phyloP scores from a whole-genome alignment of 2,329 filamentous ascomycete species.

The Thelonectria olida region DNA sequence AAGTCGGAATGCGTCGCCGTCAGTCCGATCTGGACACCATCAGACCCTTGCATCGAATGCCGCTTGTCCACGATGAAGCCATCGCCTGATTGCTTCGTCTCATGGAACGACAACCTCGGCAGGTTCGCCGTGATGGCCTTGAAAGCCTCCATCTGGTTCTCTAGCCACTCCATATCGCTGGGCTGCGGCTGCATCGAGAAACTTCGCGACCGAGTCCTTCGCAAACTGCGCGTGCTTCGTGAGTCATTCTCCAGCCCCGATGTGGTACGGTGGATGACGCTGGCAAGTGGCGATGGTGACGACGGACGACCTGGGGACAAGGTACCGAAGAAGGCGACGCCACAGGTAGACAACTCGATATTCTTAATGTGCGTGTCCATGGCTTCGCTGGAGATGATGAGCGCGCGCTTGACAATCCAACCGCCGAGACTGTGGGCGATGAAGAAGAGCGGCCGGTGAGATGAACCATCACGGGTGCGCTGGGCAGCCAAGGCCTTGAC shows the following conservation, averaged over 20 bases:
- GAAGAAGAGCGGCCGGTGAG: slow-evolving; percentile 17
- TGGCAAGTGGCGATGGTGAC: slow-evolving; percentile 17
- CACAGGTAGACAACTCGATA: slow-evolving; percentile 18
- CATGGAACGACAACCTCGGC: slow-evolving; percentile 16
- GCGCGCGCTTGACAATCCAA: slow-evolving; percentile 21
- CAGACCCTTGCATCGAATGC: slow-evolving; percentile 19
- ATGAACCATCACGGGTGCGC: slow-evolving; percentile 9
- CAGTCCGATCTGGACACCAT: slow-evolving; percentile 14
- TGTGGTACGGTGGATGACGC: slow-evolving; percentile 19
- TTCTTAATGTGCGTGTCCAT: slow-evolving; percentile 16
- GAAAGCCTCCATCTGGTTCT: slow-evolving; percentile 24
- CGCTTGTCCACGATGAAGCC: slow-evolving; percentile 19
- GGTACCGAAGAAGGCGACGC: slow-evolving; percentile 22
- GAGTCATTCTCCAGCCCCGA: slow-evolving; percentile 10
- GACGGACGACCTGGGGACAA: slow-evolving; percentile 18
- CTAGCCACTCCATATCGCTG: slow-evolving; percentile 18
- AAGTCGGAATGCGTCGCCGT: slow-evolving; percentile 18
- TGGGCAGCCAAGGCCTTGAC: slow-evolving; percentile 20
- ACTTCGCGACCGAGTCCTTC: slow-evolving; percentile 1
- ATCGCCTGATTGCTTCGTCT: slow-evolving; percentile 15
- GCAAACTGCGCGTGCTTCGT: neutral
- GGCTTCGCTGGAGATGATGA: slow-evolving; percentile 20
- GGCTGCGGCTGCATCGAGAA: slow-evolving; percentile 12
- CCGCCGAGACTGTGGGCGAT: slow-evolving; percentile 20
- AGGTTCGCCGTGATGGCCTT: slow-evolving; percentile 21